A percentile compares a stretch with the other conserved stretches of the same genome.
Evolutionary conservation across 345 rosid genomes (phyloP).

Genomic region (Firmiana major): DNA sequence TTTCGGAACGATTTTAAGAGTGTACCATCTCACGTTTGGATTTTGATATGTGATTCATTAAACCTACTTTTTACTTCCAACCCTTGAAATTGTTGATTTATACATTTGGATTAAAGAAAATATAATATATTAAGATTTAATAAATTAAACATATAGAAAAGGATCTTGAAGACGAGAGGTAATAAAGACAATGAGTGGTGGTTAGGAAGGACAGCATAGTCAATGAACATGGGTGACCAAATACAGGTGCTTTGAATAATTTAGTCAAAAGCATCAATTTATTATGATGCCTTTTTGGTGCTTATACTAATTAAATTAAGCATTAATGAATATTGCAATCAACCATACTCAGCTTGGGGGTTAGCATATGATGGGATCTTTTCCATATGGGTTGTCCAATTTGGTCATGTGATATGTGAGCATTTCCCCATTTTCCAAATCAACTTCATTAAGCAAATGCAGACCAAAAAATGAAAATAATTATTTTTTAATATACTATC

Average conservation of each 20-base stretch:
- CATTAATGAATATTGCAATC: conserved; percentile 8
- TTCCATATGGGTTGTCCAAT: conserved; percentile 44
- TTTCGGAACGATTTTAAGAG: too few relatives aligned
- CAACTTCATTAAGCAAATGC: neutral
- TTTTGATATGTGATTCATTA: too few relatives aligned
- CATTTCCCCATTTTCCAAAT: conserved; percentile 17
- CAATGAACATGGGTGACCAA: conserved; percentile 9
- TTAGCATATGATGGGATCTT: conserved; percentile 33
- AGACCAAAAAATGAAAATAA: neutral
- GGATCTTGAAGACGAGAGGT: neutral
- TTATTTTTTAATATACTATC: too few relatives aligned
- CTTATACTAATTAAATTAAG: neutral
- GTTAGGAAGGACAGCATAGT: neutral
- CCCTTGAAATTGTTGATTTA: neutral
- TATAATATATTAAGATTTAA: neutral
- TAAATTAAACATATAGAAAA: neutral
- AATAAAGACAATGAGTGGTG: neutral
- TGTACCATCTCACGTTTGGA: too few relatives aligned
- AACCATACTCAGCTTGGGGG: conserved; percentile 10
- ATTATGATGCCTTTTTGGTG: neutral
- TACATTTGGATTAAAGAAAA: neutral
- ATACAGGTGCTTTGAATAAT: neutral
- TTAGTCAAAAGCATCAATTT: neutral
- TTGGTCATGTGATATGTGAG: conserved; percentile 42
- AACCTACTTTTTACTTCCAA: neutral